A percentile compares a stretch with the other conserved stretches of the same genome.
These are phyloP conservation scores for Brassica incana DNA, from an alignment of 345 rosid species.

Conservation along the genomic window DNA sequence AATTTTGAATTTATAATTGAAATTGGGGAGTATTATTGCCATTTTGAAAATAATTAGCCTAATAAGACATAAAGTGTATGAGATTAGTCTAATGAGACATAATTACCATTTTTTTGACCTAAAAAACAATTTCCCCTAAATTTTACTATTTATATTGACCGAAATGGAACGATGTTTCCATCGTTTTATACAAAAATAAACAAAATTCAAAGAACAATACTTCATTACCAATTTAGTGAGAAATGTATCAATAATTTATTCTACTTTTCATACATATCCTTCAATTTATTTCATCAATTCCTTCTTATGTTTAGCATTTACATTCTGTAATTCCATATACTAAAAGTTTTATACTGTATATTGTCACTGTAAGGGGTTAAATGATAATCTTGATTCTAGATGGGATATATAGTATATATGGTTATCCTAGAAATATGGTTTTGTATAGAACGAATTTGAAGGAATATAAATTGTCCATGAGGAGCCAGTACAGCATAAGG, in stretches of 20 bases:
- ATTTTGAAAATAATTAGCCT: too few species aligned
- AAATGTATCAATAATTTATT: too few species aligned
- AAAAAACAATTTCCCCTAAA: too few species aligned
- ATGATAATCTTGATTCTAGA: not conserved
- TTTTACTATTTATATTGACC: not conserved
- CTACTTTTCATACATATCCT: not conserved
- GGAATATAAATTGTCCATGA: not conserved
- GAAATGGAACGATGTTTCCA: not conserved
- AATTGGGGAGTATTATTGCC: too few species aligned
- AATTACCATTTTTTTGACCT: too few species aligned
- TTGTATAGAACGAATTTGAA: not conserved
- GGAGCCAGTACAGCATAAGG: not conserved
- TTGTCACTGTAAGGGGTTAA: not conserved
- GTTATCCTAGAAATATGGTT: not conserved
- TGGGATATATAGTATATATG: not conserved
- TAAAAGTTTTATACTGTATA: not conserved
- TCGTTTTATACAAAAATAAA: not conserved
- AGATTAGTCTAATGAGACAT: too few species aligned
- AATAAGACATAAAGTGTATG: too few species aligned
- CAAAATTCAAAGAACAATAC: not conserved
- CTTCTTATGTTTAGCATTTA: not conserved
- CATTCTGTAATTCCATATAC: not conserved
- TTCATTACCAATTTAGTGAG: not conserved
- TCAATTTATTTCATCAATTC: not conserved
- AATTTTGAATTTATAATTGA: too few species aligned